A percentile compares a stretch with the other conserved stretches of the same genome.
Conservation (phyloP, 495 filamentous ascomycete species). For the Penicillium salamii region DNA sequence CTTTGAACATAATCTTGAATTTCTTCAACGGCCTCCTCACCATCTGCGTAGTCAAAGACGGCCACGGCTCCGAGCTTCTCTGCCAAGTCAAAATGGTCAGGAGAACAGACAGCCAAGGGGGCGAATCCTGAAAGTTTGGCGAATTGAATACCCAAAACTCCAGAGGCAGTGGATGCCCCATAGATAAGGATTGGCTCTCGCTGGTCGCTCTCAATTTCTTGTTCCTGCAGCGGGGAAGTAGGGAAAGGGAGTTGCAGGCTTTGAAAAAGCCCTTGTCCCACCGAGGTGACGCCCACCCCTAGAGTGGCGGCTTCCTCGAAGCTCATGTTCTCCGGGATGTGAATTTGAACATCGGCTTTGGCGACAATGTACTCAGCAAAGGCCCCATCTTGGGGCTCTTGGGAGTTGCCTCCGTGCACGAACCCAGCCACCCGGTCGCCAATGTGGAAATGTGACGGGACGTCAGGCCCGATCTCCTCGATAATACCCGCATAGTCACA, state of each 20-base stretch:
- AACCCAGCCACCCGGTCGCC: slow-evolving; percentile 5
- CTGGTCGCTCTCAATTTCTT: background rate
- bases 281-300: slow-evolving; percentile 43
- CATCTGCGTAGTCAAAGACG: background rate
- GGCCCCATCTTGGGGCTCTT: slow-evolving; percentile 42
- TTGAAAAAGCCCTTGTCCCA: slow-evolving; percentile 16
- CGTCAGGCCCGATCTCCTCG: slow-evolving; percentile 47
- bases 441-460: slow-evolving; percentile 22
- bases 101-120: no score
- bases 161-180: background rate
- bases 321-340: slow-evolving; percentile 44
- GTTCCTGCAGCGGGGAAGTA: background rate
- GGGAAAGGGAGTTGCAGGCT: background rate
- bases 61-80: no score
- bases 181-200: background rate
- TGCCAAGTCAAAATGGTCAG: no score
- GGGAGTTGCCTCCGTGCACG: slow-evolving; percentile 35
- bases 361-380: slow-evolving; percentile 47
- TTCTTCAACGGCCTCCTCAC: background rate
- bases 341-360: slow-evolving; percentile 42
- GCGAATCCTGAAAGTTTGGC: background rate
- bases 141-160: background rate
- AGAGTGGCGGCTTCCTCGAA: slow-evolving; percentile 48
- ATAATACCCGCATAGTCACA: slow-evolving; percentile 55
- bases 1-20: background rate